phyloP scores from a whole-genome alignment of 371 early-diverging fungal species.

The Blakeslea trispora region DNA sequence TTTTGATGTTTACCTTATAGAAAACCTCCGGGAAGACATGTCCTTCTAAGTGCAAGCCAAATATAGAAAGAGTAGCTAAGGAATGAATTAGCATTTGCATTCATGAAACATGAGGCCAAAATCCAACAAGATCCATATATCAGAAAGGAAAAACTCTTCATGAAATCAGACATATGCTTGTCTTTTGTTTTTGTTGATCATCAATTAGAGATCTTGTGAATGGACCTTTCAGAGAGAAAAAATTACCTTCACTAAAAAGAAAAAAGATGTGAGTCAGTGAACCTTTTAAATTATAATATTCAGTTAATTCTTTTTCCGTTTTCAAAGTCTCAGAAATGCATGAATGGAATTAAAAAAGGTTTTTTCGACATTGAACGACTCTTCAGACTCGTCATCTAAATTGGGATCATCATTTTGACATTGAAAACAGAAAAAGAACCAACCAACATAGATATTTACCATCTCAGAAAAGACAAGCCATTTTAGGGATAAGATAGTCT shows the following conservation, averaged over 20 bases:
- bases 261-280: background rate
- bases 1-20: slow-evolving; percentile 4
- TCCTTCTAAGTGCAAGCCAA: too few species aligned
- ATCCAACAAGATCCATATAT: slow-evolving; percentile 19
- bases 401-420: slow-evolving; percentile 46
- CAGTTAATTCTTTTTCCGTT: slow-evolving; percentile 8
- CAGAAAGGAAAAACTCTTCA: slow-evolving; percentile 37
- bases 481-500: too few species aligned
- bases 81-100: too few species aligned
- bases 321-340: slow-evolving; percentile 46
- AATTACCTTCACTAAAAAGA: background rate
- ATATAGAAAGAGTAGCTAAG: too few species aligned
- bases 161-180: slow-evolving; percentile 72
- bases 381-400: slow-evolving; percentile 78
- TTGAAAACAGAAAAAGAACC: background rate
- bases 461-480: background rate
- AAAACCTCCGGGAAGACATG: too few species aligned
- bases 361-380: slow-evolving; percentile 69
- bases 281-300: slow-evolving; percentile 22
- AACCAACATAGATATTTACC: slow-evolving; percentile 15
- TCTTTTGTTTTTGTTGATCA: slow-evolving; percentile 44
- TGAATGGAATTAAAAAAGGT: slow-evolving; percentile 62
- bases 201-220: slow-evolving; percentile 26
- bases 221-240: too few species aligned
- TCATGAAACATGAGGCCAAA: too few species aligned